Percentiles rank a stretch among this genome's conserved stretches.
These are phyloP conservation scores for Kregervanrija fluxuum DNA, from an alignment of 805 yeast species.

Conservation along the genomic window DNA sequence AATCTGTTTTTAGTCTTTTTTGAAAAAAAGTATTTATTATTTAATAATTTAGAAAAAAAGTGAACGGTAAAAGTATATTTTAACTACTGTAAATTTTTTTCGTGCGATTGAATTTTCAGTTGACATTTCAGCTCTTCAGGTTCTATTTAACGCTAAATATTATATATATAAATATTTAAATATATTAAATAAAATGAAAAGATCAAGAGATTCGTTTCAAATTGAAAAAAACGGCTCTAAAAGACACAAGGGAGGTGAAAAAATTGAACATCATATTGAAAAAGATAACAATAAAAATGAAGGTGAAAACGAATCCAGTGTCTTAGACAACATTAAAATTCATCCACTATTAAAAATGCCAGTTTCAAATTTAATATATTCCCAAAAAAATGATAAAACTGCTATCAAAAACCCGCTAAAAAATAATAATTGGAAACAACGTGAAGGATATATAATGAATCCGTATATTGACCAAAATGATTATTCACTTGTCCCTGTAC, in stretches of 20 bases:
- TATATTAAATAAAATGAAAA: neutral
- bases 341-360: constrained; percentile 24
- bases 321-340: constrained; percentile 18
- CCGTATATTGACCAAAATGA: constrained; percentile 28
- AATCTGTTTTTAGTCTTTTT: too few relatives aligned
- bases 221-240: too few relatives aligned
- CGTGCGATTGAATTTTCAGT: too few relatives aligned
- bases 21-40: too few relatives aligned
- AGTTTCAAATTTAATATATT: neutral
- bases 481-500: constrained; percentile 11
- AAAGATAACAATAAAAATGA: neutral
- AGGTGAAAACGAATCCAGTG: constrained; percentile 5
- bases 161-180: too few relatives aligned
- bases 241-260: neutral
- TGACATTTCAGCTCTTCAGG: too few relatives aligned
- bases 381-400: constrained; percentile 6
- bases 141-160: too few relatives aligned
- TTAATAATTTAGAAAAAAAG: too few relatives aligned
- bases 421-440: constrained; percentile 12
- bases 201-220: neutral
- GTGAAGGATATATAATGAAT: constrained; percentile 25
- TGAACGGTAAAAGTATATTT: too few relatives aligned
- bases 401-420: constrained; percentile 18
- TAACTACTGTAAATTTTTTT: too few relatives aligned
- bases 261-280: neutral